Conservation (phyloP, 345 rosid genomes). For the Sonneratia alba region DNA sequence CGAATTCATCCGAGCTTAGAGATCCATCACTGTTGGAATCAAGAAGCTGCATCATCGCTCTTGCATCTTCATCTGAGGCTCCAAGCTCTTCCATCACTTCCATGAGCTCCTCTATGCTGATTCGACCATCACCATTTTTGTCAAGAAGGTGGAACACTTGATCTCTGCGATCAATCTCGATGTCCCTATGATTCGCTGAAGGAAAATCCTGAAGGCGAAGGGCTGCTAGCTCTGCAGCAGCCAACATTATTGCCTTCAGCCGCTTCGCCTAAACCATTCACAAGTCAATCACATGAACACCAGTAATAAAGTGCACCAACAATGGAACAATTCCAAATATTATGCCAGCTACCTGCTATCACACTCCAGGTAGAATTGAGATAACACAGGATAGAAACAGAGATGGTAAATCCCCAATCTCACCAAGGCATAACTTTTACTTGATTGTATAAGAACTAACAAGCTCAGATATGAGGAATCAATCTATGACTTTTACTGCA, state of each 20-base stretch:
- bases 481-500: neutral
- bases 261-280: conserved; percentile 48
- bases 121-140: conserved; percentile 90
- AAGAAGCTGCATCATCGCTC: conserved; percentile 89
- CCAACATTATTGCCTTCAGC: conserved; percentile 90
- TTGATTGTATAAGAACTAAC: neutral
- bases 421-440: neutral
- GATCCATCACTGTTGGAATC: conserved; percentile 93
- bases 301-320: neutral
- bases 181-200: conserved; percentile 34
- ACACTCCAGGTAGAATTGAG: too few species aligned
- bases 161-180: conserved; percentile 46
- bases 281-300: neutral
- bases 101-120: conserved; percentile 84
- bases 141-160: conserved; percentile 66
- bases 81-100: conserved; percentile 99
- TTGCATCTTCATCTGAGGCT: conserved; percentile 86
- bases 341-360: too few species aligned
- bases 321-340: neutral
- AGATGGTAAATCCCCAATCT: neutral
- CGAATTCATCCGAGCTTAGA: conserved; percentile 83
- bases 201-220: conserved; percentile 77
- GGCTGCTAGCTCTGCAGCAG: conserved; percentile 92
- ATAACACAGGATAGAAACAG: neutral
- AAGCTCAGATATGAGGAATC: neutral